phyloP scores from a whole-genome alignment of 192 early-diverging fungal species.

The Borealophlyctis nickersoniae region DNA sequence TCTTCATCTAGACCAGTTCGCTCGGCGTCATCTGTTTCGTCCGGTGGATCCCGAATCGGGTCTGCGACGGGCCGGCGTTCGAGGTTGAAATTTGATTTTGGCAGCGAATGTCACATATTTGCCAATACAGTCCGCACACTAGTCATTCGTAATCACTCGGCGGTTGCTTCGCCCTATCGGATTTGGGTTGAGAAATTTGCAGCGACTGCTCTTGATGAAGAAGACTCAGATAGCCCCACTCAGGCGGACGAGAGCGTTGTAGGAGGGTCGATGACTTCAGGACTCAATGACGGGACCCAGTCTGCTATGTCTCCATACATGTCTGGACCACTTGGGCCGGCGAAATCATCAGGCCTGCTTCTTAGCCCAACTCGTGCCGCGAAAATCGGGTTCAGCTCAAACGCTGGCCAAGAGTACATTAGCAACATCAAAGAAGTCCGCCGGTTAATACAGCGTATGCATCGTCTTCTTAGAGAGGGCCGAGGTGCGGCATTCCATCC shows the following conservation, averaged over 20 bases:
- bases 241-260: not conserved
- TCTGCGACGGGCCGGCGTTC: not conserved
- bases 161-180: slow-evolving; percentile 35
- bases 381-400: slow-evolving; percentile 50
- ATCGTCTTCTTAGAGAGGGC: slow-evolving; percentile 42
- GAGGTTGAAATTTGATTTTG: slow-evolving; percentile 38
- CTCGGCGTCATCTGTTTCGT: not conserved
- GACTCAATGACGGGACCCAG: not conserved
- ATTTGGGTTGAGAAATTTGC: slow-evolving; percentile 42
- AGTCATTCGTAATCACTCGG: slow-evolving; percentile 40
- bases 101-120: slow-evolving; percentile 45
- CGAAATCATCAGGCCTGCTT: not conserved
- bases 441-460: slow-evolving; percentile 37
- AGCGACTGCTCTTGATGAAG: slow-evolving; percentile 26
- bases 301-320: too few species aligned
- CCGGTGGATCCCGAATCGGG: not conserved
- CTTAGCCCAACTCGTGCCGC: slow-evolving; percentile 21
- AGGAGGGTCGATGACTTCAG: not conserved
- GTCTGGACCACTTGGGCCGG: too few species aligned
- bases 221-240: slow-evolving; percentile 12
- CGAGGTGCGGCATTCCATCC: slow-evolving; percentile 51
- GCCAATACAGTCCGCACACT: slow-evolving; percentile 32
- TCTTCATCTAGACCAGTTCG: not conserved
- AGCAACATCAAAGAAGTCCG: slow-evolving; percentile 40
- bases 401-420: slow-evolving; percentile 42